A percentile compares a stretch with the other conserved stretches of the same genome.
Conservation (phyloP, 2,329 filamentous ascomycete species). For the Talaromyces sp. region DNA sequence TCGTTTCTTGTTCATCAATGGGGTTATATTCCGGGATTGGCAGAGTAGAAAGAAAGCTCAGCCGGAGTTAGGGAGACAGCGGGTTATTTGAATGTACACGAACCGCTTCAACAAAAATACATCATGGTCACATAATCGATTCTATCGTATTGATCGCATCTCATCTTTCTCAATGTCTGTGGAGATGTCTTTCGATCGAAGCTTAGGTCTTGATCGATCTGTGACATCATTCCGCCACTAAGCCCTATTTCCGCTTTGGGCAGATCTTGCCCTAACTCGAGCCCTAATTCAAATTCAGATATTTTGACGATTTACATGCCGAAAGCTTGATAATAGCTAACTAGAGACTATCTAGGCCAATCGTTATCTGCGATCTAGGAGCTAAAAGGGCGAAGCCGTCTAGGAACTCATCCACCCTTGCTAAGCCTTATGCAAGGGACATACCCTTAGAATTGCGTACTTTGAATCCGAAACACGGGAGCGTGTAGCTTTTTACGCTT, state of each 20-base stretch:
- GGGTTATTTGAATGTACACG: neutral
- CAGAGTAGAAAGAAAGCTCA: neutral
- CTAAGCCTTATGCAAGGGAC: neutral
- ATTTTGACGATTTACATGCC: too few relatives aligned
- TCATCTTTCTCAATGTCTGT: neutral
- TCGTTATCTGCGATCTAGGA: neutral
- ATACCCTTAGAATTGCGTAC: neutral
- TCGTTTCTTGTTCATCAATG: neutral
- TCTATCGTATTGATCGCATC: neutral
- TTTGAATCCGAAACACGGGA: neutral
- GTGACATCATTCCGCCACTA: slow-evolving; percentile 18
- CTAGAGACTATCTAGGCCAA: neutral
- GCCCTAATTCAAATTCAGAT: neutral
- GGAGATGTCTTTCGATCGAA: neutral
- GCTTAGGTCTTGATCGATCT: neutral
- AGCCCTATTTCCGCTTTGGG: slow-evolving; percentile 6
- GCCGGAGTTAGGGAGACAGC: neutral
- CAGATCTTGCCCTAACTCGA: neutral
- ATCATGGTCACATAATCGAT: neutral
- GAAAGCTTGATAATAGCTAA: neutral
- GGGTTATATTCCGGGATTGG: neutral
- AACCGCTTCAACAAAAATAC: neutral
- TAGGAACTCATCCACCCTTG: neutral
- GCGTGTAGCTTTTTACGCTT: too few relatives aligned
- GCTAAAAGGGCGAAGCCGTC: neutral